Evolutionary conservation across 164 flowering plant genomes (phyloP), one percentile per base, ranked within the genome.

Genomic region (Vitis amurensis): DNA sequence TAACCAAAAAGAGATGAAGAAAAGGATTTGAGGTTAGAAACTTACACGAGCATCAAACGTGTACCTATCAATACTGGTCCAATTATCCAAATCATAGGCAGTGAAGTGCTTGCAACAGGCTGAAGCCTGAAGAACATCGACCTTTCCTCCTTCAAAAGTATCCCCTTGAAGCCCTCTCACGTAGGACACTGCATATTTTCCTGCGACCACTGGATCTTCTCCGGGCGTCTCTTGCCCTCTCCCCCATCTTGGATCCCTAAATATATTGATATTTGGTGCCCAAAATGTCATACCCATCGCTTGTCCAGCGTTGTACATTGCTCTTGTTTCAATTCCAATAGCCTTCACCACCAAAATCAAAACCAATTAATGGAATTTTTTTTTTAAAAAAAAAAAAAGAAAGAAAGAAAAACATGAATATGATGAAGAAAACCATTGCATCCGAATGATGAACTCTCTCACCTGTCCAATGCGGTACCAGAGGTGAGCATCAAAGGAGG

Each of bases 151-250:
- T 55, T 84, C 59, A 52, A 79, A 84, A 8, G 83, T 49, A 60
- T 92, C 97, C 2, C 99, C 99, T 72, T 94, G 99, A 56, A 94
- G 11, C 0, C 99, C 99, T 69, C 97, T 84, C 27, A 94, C 99
- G 72, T 74, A 92, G 0, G 92, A 68, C 51, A 85, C 86, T 9
- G 95, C 86, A 64, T 94, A 94, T 23, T 77, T 83, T 10, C 90
- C 83, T 0, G 81, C 78, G 3, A 88, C 69, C 77, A 74, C 9
- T 7, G 99, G 99, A 66, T 94, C 99, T 68, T 94, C 97, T 1
- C 99, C 99, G 0, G 97, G 97, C 4, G 99, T 94, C 76, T 93
- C 98, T 61, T 92, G 97, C 63, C 99, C 97, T 84, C 99, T 86
- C 11, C 99, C 99, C 97, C 99, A 94, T 78, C 99, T 85, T 14